Evolutionary conservation across 2,329 filamentous ascomycete genomes (phyloP).

Genomic region (Pyrenophora seminiperda): DNA sequence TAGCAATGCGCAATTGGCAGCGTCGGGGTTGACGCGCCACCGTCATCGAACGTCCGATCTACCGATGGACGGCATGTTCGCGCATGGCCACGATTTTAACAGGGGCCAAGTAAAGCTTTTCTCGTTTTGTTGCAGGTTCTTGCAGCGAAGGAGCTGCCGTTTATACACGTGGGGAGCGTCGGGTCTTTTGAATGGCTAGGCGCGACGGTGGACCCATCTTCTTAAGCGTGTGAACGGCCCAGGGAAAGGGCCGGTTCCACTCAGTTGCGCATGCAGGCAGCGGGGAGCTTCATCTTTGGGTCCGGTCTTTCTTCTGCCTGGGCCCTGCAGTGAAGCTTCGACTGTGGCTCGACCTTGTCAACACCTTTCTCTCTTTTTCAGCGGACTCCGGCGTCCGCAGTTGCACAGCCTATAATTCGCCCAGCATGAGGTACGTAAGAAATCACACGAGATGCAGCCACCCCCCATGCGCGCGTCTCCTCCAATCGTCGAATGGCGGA

Average conservation of each 20-base stretch:
- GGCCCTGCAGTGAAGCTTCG: constrained; percentile 15
- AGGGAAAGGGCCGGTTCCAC: constrained; percentile 13
- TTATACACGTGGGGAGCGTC: constrained; percentile 25
- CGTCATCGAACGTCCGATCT: neutral
- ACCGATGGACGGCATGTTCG: neutral
- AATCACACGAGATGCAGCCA: constrained; percentile 21
- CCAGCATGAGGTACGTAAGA: constrained; percentile 31
- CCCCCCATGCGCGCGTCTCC: constrained; percentile 4
- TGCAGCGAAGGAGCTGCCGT: constrained; percentile 10
- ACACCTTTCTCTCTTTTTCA: constrained; percentile 9
- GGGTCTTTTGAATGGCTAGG: constrained; percentile 26
- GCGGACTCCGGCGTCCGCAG: constrained; percentile 4
- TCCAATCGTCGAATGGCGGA: constrained; percentile 23
- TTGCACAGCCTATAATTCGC: constrained; percentile 16
- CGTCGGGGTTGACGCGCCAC: neutral
- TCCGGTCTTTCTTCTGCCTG: constrained; percentile 6
- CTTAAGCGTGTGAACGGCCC: constrained; percentile 14
- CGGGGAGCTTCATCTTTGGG: constrained; percentile 16
- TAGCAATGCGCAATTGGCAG: neutral
- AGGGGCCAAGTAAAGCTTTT: constrained; percentile 11
- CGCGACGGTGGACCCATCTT: constrained; percentile 17
- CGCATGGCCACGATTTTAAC: neutral
- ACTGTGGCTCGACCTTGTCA: constrained; percentile 12
- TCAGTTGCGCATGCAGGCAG: constrained; percentile 16
- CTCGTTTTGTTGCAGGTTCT: constrained; percentile 4